Conservation (phyloP, 1,284 basidiomycete species). For the Pisolithus thermaeus region DNA sequence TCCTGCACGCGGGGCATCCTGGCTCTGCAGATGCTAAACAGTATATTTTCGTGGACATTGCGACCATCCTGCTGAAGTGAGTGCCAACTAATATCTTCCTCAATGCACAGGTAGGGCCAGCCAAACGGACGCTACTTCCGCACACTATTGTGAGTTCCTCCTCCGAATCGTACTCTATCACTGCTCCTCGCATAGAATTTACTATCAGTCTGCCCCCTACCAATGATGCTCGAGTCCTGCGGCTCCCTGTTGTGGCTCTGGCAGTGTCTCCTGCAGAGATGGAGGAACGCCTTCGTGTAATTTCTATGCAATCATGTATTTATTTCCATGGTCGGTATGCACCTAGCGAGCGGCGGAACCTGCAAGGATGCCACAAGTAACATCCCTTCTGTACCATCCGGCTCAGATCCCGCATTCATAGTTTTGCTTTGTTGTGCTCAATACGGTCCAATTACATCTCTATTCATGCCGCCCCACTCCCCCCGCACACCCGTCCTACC, state of each 20-base stretch:
- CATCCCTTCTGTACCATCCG: constrained; percentile 28
- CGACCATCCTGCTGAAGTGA: constrained; percentile 17
- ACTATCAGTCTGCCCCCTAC: no score
- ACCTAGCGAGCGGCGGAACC: constrained; percentile 14
- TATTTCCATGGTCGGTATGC: constrained; percentile 18
- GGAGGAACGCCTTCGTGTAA: constrained; percentile 40
- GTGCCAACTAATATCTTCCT: constrained; percentile 61
- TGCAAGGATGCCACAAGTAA: constrained; percentile 21
- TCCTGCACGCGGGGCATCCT: no score
- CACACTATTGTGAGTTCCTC: no score
- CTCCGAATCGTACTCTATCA: no score
- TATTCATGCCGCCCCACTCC: background rate
- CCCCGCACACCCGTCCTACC: background rate
- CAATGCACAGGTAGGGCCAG: constrained; percentile 33
- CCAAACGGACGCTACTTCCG: constrained; percentile 20
- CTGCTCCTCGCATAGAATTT: no score
- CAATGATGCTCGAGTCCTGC: constrained; percentile 24
- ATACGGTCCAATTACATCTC: background rate
- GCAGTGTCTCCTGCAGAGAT: constrained; percentile 40
- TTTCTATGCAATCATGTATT: constrained; percentile 41
- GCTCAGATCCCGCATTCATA: constrained; percentile 10
- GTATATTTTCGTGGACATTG: constrained; percentile 39
- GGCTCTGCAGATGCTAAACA: constrained; percentile 10
- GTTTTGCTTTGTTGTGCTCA: background rate
- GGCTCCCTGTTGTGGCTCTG: constrained; percentile 61